phyloP scores from a whole-genome alignment of 2,329 filamentous ascomycete genomes.

The Graphiopsis chlorocephala region DNA sequence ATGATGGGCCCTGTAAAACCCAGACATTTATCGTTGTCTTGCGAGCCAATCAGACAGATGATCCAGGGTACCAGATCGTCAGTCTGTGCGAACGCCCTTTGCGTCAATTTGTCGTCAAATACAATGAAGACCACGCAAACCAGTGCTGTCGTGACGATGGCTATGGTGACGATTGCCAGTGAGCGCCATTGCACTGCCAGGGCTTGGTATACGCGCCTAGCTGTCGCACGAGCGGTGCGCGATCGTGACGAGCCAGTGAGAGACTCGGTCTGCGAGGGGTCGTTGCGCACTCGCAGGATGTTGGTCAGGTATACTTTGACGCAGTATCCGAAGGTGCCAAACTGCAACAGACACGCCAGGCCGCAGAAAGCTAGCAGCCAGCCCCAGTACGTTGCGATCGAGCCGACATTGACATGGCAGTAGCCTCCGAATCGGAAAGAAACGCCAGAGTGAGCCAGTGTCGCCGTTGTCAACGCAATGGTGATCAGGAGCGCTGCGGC shows the following conservation, averaged over 20 bases:
- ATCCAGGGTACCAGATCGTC: conserved; percentile 28
- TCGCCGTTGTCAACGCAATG: conserved; percentile 39
- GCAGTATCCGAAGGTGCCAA: conserved; percentile 37
- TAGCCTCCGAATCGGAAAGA: conserved; percentile 68
- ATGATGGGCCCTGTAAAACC: conserved; percentile 21
- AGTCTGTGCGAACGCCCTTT: conserved; percentile 22
- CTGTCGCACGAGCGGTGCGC: conserved; percentile 57
- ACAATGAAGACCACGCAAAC: conserved; percentile 28
- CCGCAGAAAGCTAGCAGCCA: conserved; percentile 37
- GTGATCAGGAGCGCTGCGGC: conserved; percentile 31
- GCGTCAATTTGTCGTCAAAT: conserved; percentile 22
- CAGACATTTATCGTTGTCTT: conserved; percentile 22
- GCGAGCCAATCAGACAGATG: conserved; percentile 25
- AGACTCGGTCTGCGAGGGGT: conserved; percentile 19
- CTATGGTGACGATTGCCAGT: conserved; percentile 74
- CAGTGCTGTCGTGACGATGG: conserved; percentile 49
- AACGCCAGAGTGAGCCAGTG: conserved; percentile 41
- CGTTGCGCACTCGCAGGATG: conserved; percentile 22
- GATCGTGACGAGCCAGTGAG: conserved; percentile 22
- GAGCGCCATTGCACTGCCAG: conserved; percentile 80
- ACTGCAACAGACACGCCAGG: conserved; percentile 34
- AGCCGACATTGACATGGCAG: conserved; percentile 75
- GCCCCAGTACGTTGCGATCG: conserved; percentile 38
- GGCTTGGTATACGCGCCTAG: conserved; percentile 72
- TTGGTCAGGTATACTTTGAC: conserved; percentile 34